These are phyloP conservation scores for Ormosia emarginata DNA, from an alignment of 306 rosid species.

Conservation along the genomic window DNA sequence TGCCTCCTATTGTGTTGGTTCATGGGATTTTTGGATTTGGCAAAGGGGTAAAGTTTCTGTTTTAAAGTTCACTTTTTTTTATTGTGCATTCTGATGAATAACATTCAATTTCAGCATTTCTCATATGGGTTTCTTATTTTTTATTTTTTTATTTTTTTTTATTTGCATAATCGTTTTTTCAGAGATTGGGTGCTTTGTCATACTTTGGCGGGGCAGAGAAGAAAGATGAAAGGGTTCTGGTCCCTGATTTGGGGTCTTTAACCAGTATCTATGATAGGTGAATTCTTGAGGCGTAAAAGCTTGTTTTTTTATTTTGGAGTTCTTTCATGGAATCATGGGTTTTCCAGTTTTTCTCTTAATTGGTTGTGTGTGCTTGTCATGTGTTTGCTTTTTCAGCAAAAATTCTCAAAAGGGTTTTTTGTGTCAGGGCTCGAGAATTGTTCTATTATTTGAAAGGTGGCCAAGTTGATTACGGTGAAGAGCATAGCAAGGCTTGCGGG, in stretches of 20 bases:
- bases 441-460: constrained; percentile 98
- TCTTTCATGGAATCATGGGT: not conserved
- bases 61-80: not conserved
- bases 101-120: not conserved
- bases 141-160: not conserved
- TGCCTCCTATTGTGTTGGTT: constrained; percentile 90
- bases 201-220: constrained; percentile 98
- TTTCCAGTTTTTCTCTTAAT: not conserved
- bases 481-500: constrained; percentile 85
- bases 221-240: constrained; percentile 93
- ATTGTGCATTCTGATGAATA: not conserved
- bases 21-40: constrained; percentile 99
- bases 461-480: constrained; percentile 88
- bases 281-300: not conserved
- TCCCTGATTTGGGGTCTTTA: constrained; percentile 95
- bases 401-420: not conserved
- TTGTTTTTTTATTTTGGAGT: not conserved
- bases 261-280: constrained; percentile 90
- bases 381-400: not conserved
- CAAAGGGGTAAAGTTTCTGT: constrained; percentile 62
- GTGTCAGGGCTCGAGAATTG: constrained; percentile 84
- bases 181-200: constrained; percentile 86
- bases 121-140: not conserved
- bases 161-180: not conserved
- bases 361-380: not conserved